Conservation (phyloP, 1,139 yeast genomes). For the Hansenula lynferdii region DNA sequence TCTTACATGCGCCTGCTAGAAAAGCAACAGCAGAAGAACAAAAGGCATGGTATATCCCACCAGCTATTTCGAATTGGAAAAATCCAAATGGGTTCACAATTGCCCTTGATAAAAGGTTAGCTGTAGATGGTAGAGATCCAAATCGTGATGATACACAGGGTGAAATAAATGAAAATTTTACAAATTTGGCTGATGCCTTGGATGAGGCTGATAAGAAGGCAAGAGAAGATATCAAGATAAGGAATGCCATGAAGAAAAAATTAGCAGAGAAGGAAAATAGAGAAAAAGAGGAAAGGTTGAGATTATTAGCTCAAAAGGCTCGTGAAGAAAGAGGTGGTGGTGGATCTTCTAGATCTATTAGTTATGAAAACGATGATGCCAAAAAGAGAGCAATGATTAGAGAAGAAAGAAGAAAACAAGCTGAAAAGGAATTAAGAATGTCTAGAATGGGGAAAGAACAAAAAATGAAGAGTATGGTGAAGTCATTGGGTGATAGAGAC, state of each 20-base stretch:
- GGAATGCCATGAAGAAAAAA: conserved; percentile 54
- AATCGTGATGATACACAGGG: conserved; percentile 19
- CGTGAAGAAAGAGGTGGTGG: conserved; percentile 28
- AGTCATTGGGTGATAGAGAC: conserved; percentile 40
- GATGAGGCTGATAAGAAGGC: conserved; percentile 73
- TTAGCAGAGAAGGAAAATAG: conserved; percentile 49
- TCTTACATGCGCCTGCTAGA: conserved; percentile 40
- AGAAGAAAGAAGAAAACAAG: conserved; percentile 39
- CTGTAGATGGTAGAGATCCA: conserved; percentile 46
- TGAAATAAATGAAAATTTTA: conserved; percentile 55
- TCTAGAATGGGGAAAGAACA: conserved; percentile 42
- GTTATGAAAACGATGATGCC: conserved; percentile 19
- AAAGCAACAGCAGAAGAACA: conserved; percentile 73
- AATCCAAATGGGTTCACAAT: conserved; percentile 90
- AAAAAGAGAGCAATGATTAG: conserved; percentile 35
- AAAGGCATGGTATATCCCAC: conserved; percentile 83
- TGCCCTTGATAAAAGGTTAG: conserved; percentile 71
- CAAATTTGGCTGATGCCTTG: conserved; percentile 64
- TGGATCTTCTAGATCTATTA: not conserved
- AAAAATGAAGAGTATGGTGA: conserved; percentile 37
- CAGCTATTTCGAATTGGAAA: conserved; percentile 94
- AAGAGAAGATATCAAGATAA: conserved; percentile 57
- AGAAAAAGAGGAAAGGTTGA: conserved; percentile 56
- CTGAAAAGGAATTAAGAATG: conserved; percentile 40
- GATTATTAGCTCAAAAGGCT: conserved; percentile 55